Evolutionary conservation across 768 basidiomycete genomes (phyloP), one percentile per base, ranked within the genome.

Genomic region (Boletus edulis): DNA sequence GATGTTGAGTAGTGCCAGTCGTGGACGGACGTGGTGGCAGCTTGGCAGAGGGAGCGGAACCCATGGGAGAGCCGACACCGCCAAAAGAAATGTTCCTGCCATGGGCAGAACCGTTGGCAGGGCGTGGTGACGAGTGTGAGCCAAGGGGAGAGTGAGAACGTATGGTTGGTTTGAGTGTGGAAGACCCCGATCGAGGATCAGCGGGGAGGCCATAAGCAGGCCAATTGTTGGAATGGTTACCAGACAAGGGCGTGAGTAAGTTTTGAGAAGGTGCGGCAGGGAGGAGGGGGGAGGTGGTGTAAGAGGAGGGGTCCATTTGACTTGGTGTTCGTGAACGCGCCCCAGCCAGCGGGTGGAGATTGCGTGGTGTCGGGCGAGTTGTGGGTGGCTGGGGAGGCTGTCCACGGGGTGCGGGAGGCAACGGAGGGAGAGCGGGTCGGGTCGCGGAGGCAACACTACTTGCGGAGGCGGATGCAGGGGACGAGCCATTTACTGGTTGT

Each of bases 371-470:
- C 55, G 63, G 35, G 40, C 78, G 79, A 17, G 68, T 48, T 15
- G 76, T 44, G 20, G 68, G 59, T 15, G 73, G 68, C 22, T 80
- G 76, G 7, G 85, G 85, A 7, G 88, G 89, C 56, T 87, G 85
- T 2, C 77, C 76, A 35, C 82, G 82, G 2, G 89, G 87, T 0
- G 82, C 79, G 1, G 89, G 89, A 6, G 87, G 87, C 2, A 86
- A 77, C 3, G 87, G 87, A 10, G 86, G 85, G 9, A 84, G 78
- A 48, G 77, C 76, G 2, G 81, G 63, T 11, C 86, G 77, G 17
- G 69, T 51, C 0, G 59, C 56, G 49, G 78, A 62, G 60, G 73
- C 66, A 35, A 40, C 5, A 0, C 22, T 20, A 47, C 61, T 74
- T 14, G 76, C 72, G 14, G 74, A 72, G 15, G 61, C 61, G 9